These are phyloP conservation scores for Wickerhamomyces bovis DNA, from an alignment of 805 yeast species.

Conservation along the genomic window DNA sequence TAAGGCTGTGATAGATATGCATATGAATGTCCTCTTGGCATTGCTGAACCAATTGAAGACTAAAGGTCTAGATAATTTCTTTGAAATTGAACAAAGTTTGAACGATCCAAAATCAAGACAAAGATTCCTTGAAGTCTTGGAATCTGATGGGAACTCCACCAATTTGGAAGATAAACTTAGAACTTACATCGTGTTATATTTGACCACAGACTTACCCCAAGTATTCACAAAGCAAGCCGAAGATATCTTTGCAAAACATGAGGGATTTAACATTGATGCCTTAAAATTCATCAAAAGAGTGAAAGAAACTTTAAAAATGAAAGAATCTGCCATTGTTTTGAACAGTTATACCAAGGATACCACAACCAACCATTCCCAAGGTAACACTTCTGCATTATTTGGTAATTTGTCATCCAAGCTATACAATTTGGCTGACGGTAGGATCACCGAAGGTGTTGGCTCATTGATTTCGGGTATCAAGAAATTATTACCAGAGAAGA, in stretches of 20 bases:
- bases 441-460: slow-evolving; percentile 83
- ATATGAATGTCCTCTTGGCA: slow-evolving; percentile 89
- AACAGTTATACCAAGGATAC: slow-evolving; percentile 28
- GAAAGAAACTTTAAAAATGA: slow-evolving; percentile 66
- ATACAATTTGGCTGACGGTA: slow-evolving; percentile 78
- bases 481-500: slow-evolving; percentile 80
- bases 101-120: slow-evolving; percentile 47
- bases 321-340: slow-evolving; percentile 31
- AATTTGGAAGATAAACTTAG: slow-evolving; percentile 82
- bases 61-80: slow-evolving; percentile 83
- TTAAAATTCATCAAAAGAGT: slow-evolving; percentile 71
- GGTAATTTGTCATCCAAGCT: slow-evolving; percentile 70
- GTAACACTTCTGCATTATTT: slow-evolving; percentile 48
- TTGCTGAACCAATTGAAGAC: slow-evolving; percentile 77
- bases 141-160: slow-evolving; percentile 41
- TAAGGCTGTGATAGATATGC: slow-evolving; percentile 87
- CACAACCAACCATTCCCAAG: slow-evolving; percentile 20
- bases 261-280: slow-evolving; percentile 57
- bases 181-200: slow-evolving; percentile 74
- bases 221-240: slow-evolving; percentile 59
- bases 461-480: slow-evolving; percentile 84
- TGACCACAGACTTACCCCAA: slow-evolving; percentile 43
- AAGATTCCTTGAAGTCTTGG: slow-evolving; percentile 55
- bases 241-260: slow-evolving; percentile 44
- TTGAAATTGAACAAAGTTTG: slow-evolving; percentile 87